Evolutionary conservation across 768 basidiomycete species (phyloP), one percentile per base, ranked within the genome.

Genomic region (Naganishia onofrii): DNA sequence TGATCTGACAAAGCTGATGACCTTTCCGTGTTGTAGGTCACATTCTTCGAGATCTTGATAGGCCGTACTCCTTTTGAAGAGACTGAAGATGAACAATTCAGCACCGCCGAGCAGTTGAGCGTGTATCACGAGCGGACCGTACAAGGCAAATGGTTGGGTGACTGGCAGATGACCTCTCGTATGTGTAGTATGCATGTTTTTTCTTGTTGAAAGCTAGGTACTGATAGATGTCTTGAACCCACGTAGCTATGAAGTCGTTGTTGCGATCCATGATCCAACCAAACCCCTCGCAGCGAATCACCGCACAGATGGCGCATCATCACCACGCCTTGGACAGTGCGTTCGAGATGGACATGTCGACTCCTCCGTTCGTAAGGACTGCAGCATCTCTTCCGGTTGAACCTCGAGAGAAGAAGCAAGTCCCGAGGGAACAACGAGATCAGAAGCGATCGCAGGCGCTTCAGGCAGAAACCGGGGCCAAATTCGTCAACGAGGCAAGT

Each of bases 11-110:
- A 13, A 9, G 31, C 64, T 57, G 90, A 72, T 91, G 89, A 88
- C 88, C 90, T n/a, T 87, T 91, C 2, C 89, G 12, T 89, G 51
- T 26, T 15, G 10, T 72, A 81, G 56, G 83, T 95, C 31, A 92
- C 94, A 0, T 90, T 97, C 79, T 99, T 96, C 78, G 95, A 99
- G 80, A 90, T 99, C 71, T 85, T 97, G 36, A 83, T 89, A 28
- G 94, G 94, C 0, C 86, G 95, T 12, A 98, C 95, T 1, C 93
- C 94, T 1, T 98, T 98, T 76, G 82, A 83, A 68, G 73, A 74
- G 68, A 63, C 75, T 66, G 90, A 93, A 79, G 78, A 89, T 72
- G 91, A 94, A 76, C 85, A 89, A 70, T 89, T 93, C 73, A 82
- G 85, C 9, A 89, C 87, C 17, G 88, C 89, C 75, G 91, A 90